A percentile compares a stretch with the other conserved stretches of the same genome.
Conservation (phyloP, 176 grass and related monocot species). For the Bothriochloa decipiens region DNA sequence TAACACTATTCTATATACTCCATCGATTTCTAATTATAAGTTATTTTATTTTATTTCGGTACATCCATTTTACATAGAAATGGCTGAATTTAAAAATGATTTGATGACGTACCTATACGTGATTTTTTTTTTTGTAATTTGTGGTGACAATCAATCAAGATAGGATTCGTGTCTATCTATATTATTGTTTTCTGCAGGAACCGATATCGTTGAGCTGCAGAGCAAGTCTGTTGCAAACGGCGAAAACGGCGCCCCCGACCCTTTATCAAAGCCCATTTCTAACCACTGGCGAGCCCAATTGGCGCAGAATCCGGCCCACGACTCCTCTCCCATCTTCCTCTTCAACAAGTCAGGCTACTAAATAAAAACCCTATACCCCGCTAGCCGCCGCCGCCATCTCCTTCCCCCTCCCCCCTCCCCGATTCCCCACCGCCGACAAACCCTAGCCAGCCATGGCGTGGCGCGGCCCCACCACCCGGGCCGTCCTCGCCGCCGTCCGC, state of each 20-base stretch:
- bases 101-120: neutral
- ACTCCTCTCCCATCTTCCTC: neutral
- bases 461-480: conserved; percentile 72
- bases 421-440: neutral
- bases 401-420: neutral
- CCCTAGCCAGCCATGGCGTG: conserved; percentile 77
- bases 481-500: conserved; percentile 60
- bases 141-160: neutral
- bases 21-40: too few species aligned
- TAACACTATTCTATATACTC: too few species aligned
- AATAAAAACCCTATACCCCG: conserved; percentile 22
- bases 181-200: neutral
- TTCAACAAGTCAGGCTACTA: neutral
- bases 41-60: too few species aligned
- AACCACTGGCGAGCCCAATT: neutral
- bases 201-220: neutral
- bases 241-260: neutral
- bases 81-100: neutral
- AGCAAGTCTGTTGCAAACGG: neutral
- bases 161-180: neutral
- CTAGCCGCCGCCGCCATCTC: neutral
- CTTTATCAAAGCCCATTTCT: neutral
- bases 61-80: neutral
- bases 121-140: too few species aligned
- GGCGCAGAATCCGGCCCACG: neutral